Evolutionary conservation across 176 grass and related monocot species (phyloP), one percentile per base, ranked within the genome.

Genomic region (Juncus effusus): DNA sequence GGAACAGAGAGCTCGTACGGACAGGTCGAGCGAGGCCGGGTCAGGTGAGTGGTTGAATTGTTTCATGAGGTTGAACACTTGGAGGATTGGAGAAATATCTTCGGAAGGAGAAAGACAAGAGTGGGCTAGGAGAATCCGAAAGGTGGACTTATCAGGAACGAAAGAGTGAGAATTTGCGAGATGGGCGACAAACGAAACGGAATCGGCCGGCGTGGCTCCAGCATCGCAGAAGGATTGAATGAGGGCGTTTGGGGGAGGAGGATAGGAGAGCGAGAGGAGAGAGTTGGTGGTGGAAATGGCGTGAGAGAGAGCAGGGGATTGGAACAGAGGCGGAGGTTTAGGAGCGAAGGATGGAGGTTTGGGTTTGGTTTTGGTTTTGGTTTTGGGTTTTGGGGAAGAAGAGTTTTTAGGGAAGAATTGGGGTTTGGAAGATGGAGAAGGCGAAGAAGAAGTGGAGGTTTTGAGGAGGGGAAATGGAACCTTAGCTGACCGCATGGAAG

Each of bases 401-500:
- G 36, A 2, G 52, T 19, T 7, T 52, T 73, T 38, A 16, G 7
- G 15, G 51, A 9, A 6, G 40, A 16, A 64, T 45, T 28, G 16
- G 54, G 70, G 75, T 28, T 54, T 65, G 28, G 70, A 7, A 49
- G 76, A 49, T 19, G 64, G 4, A 5, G 62, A 39, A 4, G 52
- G 5, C 4, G 81, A 40, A 40, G 76, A 4, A 13, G 77, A n/a
- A 38, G 79, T 19, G 41, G 80, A 14, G 0, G 77, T 58, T 38
- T 77, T 72, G 39, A 77, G 42, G 64, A 83, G 12, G 36, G 77
- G 42, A 42, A 83, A 36, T 28, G 84, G 59, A 10, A 74, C 8
- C 73, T 85, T 96, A 10, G 84, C 58, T 15, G 84, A 77, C 64
- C 90, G 86, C 74, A 86, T 71, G 70, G 83, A 73, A 9, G 78